A percentile compares a stretch with the other conserved stretches of the same genome.
Evolutionary conservation across 1,284 basidiomycete genomes (phyloP).

Genomic region (Wallemia mellicola): DNA sequence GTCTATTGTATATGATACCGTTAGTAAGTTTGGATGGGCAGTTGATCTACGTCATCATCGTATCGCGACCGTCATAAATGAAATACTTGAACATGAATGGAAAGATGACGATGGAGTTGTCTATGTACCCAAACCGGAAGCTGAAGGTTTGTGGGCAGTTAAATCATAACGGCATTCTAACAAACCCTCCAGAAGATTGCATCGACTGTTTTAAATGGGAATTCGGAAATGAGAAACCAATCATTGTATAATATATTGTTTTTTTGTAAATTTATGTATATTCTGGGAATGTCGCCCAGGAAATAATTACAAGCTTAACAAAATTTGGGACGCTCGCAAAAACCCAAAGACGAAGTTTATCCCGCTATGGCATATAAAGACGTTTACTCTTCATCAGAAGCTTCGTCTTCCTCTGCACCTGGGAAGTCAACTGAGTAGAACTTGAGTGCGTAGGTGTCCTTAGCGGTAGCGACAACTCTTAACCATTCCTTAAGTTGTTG

Average conservation of each 20-base stretch:
- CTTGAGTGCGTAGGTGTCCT: slow-evolving; percentile 63
- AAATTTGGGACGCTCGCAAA: background rate
- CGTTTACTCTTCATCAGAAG: slow-evolving; percentile 17
- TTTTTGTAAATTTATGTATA: background rate
- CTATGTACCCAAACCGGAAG: slow-evolving; percentile 7
- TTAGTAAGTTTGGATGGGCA: slow-evolving; percentile 15
- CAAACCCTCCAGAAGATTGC: slow-evolving; percentile 6
- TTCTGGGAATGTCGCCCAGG: background rate
- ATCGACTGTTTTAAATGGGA: slow-evolving; percentile 10
- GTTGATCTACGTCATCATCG: slow-evolving; percentile 15
- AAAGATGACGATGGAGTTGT: slow-evolving; percentile 6
- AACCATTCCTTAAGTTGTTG: slow-evolving; percentile 59
- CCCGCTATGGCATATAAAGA: background rate
- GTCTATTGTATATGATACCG: slow-evolving; percentile 17
- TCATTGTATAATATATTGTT: too few relatives aligned
- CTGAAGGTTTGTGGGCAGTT: slow-evolving; percentile 2
- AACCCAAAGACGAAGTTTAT: background rate
- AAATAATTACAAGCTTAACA: background rate
- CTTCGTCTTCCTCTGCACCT: slow-evolving; percentile 18
- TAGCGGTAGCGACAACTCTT: slow-evolving; percentile 60
- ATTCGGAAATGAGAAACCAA: slow-evolving; percentile 3
- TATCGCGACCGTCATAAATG: slow-evolving; percentile 14
- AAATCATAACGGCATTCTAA: background rate
- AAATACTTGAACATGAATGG: slow-evolving; percentile 16
- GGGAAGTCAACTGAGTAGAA: slow-evolving; percentile 72